These are phyloP conservation scores for Fistulifera pelliculosa DNA, from an alignment of 108 stramenopile genomes.

Conservation along the genomic window DNA sequence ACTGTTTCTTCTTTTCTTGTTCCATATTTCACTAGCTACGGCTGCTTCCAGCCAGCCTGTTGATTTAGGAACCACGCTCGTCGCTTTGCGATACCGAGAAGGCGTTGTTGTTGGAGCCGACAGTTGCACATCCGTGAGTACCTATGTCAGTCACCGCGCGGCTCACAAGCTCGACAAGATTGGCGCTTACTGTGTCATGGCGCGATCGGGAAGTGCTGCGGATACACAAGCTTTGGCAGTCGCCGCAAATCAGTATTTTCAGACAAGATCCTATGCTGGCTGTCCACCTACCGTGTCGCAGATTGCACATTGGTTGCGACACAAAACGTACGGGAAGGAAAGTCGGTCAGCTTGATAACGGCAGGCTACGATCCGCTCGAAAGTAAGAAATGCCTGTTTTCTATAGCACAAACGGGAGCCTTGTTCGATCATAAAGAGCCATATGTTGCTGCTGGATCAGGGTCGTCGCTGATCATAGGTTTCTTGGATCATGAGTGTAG, in stretches of 20 bases:
- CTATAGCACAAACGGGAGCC: slow-evolving; percentile 43
- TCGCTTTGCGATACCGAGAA: slow-evolving; percentile 55
- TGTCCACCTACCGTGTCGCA: slow-evolving; percentile 35
- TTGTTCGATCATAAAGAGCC: slow-evolving; percentile 44
- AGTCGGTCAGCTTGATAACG: slow-evolving; percentile 64
- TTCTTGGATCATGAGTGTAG: slow-evolving; percentile 38
- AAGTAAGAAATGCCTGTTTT: slow-evolving; percentile 30
- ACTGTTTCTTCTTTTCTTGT: too few relatives aligned
- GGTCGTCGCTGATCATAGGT: slow-evolving; percentile 59
- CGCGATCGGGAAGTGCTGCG: slow-evolving; percentile 78
- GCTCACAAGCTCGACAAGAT: slow-evolving; percentile 48
- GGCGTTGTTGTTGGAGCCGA: slow-evolving; percentile 72
- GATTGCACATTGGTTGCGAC: slow-evolving; percentile 52
- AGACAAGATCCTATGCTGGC: slow-evolving; percentile 25
- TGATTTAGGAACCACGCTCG: slow-evolving; percentile 68
- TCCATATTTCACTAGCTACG: too few relatives aligned
- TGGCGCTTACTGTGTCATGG: slow-evolving; percentile 49
- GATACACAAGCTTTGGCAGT: slow-evolving; percentile 69
- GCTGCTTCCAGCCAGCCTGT: slow-evolving; percentile 13
- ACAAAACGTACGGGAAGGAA: slow-evolving; percentile 13
- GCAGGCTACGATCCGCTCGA: slow-evolving; percentile 47
- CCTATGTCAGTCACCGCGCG: slow-evolving; percentile 68
- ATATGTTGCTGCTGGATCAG: slow-evolving; percentile 66
- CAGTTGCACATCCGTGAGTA: slow-evolving; percentile 56
- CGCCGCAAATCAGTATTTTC: slow-evolving; percentile 30